phyloP scores from a whole-genome alignment of 108 stramenopile species.

The Discostella stelligeroides region DNA sequence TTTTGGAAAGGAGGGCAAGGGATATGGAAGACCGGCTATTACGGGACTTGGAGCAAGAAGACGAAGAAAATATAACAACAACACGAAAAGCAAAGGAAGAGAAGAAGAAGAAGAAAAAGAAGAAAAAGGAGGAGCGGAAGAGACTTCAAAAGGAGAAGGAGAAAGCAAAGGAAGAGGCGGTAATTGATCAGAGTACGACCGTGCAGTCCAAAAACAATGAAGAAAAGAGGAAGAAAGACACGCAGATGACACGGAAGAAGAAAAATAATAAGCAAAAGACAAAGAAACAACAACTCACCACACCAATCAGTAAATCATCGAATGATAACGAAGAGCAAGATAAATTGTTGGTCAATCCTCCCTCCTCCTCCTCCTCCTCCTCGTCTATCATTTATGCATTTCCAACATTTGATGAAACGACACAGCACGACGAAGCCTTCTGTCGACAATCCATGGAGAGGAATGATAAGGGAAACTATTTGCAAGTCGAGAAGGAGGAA shows the following conservation, averaged over 20 bases:
- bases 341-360: not conserved
- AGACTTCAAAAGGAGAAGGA: not conserved
- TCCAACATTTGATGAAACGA: constrained; percentile 22
- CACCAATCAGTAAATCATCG: not conserved
- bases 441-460: not conserved
- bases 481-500: not conserved
- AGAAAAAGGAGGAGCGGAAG: not conserved
- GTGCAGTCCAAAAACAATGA: not conserved
- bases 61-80: too few species aligned
- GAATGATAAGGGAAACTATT: not conserved
- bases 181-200: not conserved
- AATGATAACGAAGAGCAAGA: not conserved
- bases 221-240: too few species aligned
- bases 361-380: too few species aligned
- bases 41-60: constrained; percentile 20
- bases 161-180: not conserved
- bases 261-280: not conserved
- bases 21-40: constrained; percentile 12
- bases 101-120: constrained; percentile 12
- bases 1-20: constrained; percentile 15
- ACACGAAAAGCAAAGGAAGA: constrained; percentile 8
- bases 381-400: too few species aligned
- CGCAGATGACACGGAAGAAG: too few species aligned
- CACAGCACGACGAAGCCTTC: constrained; percentile 12
- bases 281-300: not conserved